Evolutionary conservation across 2,329 filamentous ascomycete species (phyloP).

Genomic region (Sarocladium oryzae): DNA sequence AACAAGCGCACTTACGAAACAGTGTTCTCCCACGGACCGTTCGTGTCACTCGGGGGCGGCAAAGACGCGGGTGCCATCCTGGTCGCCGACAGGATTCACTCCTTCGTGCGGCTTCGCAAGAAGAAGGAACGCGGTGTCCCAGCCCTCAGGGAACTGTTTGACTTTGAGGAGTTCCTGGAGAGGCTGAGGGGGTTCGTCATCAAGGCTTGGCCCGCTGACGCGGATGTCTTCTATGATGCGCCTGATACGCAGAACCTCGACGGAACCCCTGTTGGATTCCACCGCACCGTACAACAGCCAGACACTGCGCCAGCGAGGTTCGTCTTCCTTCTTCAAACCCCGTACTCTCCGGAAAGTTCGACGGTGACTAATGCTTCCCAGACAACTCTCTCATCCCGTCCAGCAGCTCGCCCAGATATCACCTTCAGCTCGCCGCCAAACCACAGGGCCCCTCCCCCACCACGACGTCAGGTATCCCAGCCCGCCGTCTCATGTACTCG

Average conservation of each 20-base stretch:
- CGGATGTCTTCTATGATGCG: conserved; percentile 2
- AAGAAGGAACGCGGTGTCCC: conserved; percentile 10
- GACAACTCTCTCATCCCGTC: not conserved
- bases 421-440: not conserved
- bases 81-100: conserved; percentile 17
- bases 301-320: conserved; percentile 1
- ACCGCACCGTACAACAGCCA: not conserved
- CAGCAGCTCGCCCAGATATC: not conserved
- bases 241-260: not conserved
- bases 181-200: conserved; percentile 16
- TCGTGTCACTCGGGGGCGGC: conserved; percentile 18
- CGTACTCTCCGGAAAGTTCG: too few species aligned
- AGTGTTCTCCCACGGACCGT: conserved; percentile 18
- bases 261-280: not conserved
- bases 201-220: not conserved
- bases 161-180: conserved; percentile 14
- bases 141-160: conserved; percentile 15
- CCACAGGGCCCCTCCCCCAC: not conserved
- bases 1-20: conserved; percentile 9
- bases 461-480: not conserved
- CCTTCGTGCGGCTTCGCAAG: not conserved
- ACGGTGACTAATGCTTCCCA: too few species aligned
- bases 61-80: conserved; percentile 10
- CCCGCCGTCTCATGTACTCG: not conserved
- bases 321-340: too few species aligned